Evolutionary conservation across 1,284 basidiomycete genomes (phyloP), one percentile per base, ranked within the genome.

Genomic region (Trichosporon ovoides): DNA sequence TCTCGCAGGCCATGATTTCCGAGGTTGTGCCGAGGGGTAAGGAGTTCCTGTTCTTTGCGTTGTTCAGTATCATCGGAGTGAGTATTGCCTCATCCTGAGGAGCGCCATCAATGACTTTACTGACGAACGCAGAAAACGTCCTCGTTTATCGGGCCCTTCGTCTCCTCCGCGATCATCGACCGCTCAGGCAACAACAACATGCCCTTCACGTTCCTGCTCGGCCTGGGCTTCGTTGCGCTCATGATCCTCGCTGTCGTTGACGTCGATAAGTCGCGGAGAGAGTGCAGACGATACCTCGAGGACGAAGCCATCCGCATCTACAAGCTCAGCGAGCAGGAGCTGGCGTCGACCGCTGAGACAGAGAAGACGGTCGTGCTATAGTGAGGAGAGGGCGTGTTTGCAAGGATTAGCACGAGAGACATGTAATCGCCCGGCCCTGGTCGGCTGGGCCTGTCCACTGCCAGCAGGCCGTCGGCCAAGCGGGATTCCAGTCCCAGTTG

Each of bases 71-170:
- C 56, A 72, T 74, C 55, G 71, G 73, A 59, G 70, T 70, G 52
- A 87, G 87, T 7, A 88, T n/a, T n/a, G n/a, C n/a, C n/a, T n/a
- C n/a, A n/a, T n/a, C 87, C 53, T 85, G 86, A 16, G 88, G 88
- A 72, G 87, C 89, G 64, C 88, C 88, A 0, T 87, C 88, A 1
- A 9, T 83, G 90, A 65, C 85, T 89, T n/a, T 18, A 87, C 86
- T 7, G 68, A 68, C 48, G 77, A 3, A 9, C 77, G 20, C 58
- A 62, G 55, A 75, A 61, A 38, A 61, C 62, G 14, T 55, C 53
- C 5, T 49, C 52, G 10, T 63, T 66, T 51, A 59, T 62, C 49
- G 63, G 66, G 7, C 65, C 63, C 9, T 65, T 66, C 31, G 62
- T 66, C 14, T 62, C 65, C 12, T 60, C 61, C 1, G 66, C 66